Conservation (phyloP, 1,139 yeast genomes). For the Blastobotrys indianensis region DNA sequence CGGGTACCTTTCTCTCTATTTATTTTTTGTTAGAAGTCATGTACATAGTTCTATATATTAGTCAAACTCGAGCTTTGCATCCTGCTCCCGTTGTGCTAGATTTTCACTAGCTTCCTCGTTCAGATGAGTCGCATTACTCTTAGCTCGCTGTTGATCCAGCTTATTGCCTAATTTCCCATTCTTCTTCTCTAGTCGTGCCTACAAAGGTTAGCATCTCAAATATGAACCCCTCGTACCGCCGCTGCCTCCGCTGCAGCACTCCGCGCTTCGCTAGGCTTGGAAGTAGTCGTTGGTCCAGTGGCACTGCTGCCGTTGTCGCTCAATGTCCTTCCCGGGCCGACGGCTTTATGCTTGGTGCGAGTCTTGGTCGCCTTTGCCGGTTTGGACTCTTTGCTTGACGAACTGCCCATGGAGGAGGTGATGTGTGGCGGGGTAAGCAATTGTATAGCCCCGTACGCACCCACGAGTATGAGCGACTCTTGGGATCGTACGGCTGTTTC, state of each 20-base stretch:
- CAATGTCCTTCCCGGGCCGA: conserved; percentile 1
- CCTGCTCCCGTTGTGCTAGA: not conserved
- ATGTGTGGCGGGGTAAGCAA: no score
- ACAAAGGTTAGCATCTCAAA: not conserved
- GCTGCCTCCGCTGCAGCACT: conserved; percentile 1
- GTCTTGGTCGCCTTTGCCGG: not conserved
- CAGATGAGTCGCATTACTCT: conserved; percentile 14
- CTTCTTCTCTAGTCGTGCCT: conserved; percentile 5
- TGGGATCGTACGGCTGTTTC: no score
- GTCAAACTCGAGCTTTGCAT: no score
- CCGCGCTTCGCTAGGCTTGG: not conserved
- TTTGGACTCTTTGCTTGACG: conserved; percentile 1
- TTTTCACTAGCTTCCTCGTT: conserved; percentile 11
- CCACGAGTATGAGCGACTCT: no score
- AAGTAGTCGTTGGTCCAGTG: not conserved
- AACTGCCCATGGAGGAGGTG: conserved; percentile 2
- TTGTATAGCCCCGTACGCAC: no score
- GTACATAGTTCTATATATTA: no score
- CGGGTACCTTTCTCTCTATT: no score
- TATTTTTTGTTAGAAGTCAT: no score
- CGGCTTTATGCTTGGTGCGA: not conserved
- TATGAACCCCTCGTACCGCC: not conserved
- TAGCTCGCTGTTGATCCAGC: conserved; percentile 4
- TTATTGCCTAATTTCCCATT: conserved; percentile 1
- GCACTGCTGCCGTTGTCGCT: not conserved